Percentiles rank a stretch among this genome's conserved stretches.
Evolutionary conservation across 2,329 filamentous ascomycete genomes (phyloP).

Genomic region (Raffaelea ambrosiae): DNA sequence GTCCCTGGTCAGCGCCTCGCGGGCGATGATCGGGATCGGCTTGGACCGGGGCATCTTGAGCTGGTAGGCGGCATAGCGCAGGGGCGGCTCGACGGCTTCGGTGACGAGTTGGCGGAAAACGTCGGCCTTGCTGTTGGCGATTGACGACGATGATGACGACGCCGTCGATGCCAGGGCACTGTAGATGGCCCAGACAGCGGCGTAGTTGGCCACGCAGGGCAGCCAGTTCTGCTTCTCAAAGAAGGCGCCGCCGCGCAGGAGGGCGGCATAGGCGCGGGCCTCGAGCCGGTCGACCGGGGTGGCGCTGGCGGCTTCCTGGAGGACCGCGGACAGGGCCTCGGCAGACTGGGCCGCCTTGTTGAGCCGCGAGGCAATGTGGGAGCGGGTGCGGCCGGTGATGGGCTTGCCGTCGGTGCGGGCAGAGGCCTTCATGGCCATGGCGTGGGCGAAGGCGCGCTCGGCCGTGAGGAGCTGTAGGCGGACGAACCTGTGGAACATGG

Average conservation of each 20-base stretch:
- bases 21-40: constrained; percentile 69
- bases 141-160: constrained; percentile 12
- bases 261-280: constrained; percentile 72
- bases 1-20: constrained; percentile 65
- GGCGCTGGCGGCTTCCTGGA: constrained; percentile 61
- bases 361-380: constrained; percentile 82
- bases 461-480: constrained; percentile 75
- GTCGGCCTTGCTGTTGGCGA: constrained; percentile 53
- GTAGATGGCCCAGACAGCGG: constrained; percentile 75
- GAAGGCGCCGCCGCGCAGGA: constrained; percentile 65
- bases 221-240: constrained; percentile 90
- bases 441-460: constrained; percentile 90
- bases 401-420: constrained; percentile 64
- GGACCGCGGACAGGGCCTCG: constrained; percentile 54
- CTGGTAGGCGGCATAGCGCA: constrained; percentile 91
- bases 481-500: constrained; percentile 64
- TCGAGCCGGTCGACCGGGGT: constrained; percentile 68
- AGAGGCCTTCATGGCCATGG: constrained; percentile 76
- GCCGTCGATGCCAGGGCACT: constrained; percentile 57
- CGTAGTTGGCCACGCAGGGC: constrained; percentile 64
- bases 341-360: constrained; percentile 70
- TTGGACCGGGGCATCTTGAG: constrained; percentile 79
- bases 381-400: constrained; percentile 69
- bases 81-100: constrained; percentile 82
- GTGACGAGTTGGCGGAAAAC: constrained; percentile 78